These are phyloP conservation scores for Amphirosellinia nigrospora DNA, from an alignment of 495 filamentous ascomycete species.

Conservation along the genomic window DNA sequence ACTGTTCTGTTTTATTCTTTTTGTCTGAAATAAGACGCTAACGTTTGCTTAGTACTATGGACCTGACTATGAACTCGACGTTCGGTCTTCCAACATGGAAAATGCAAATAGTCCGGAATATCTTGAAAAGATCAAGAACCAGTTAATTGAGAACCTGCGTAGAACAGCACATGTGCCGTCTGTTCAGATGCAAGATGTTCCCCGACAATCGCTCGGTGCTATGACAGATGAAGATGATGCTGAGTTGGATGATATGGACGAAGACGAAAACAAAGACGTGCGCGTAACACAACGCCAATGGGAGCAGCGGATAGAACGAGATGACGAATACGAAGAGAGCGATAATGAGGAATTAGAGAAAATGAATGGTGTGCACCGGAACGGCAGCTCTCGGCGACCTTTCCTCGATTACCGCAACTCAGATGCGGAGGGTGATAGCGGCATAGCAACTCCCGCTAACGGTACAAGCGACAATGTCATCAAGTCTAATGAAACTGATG, in stretches of 20 bases:
- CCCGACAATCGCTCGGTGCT: slow-evolving; percentile 72
- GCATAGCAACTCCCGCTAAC: slow-evolving; percentile 62
- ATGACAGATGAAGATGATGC: slow-evolving; percentile 84
- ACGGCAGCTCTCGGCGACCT: slow-evolving; percentile 62
- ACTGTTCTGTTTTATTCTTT: not conserved
- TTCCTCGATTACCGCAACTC: slow-evolving; percentile 76
- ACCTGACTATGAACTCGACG: slow-evolving; percentile 94
- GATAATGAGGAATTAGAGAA: slow-evolving; percentile 87
- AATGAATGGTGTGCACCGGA: slow-evolving; percentile 73
- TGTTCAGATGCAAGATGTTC: slow-evolving; percentile 95
- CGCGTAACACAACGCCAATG: slow-evolving; percentile 83
- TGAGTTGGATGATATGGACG: slow-evolving; percentile 85
- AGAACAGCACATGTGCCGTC: slow-evolving; percentile 88
- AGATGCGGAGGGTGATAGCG: slow-evolving; percentile 71
- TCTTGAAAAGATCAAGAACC: slow-evolving; percentile 89
- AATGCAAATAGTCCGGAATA: slow-evolving; percentile 96
- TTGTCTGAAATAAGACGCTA: slow-evolving; percentile 4
- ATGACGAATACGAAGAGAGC: slow-evolving; percentile 81
- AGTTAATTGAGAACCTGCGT: slow-evolving; percentile 91
- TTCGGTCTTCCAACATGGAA: slow-evolving; percentile 97
- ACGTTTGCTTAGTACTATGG: slow-evolving; percentile 80
- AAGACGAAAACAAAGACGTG: slow-evolving; percentile 86
- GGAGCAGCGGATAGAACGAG: slow-evolving; percentile 75
- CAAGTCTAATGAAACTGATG: slow-evolving; percentile 63
- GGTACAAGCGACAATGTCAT: slow-evolving; percentile 51